These are phyloP conservation scores for Dendrobium chrysotoxum DNA, from an alignment of 106 monocot genomes.

Conservation along the genomic window DNA sequence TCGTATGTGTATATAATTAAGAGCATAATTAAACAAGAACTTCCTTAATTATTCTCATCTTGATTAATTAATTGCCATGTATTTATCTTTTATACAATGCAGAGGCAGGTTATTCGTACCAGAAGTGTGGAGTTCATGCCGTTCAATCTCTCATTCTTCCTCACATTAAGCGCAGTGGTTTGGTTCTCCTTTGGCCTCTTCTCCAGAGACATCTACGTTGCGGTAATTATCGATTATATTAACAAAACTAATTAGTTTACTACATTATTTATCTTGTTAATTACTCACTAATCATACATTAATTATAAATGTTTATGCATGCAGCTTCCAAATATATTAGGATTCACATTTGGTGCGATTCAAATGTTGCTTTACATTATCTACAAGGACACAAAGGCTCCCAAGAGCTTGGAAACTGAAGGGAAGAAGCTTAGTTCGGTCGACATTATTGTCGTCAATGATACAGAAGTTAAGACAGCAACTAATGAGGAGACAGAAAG, in stretches of 20 bases:
- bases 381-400: conserved; percentile 19
- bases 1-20: background rate
- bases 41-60: background rate
- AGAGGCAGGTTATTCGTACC: conserved; percentile 14
- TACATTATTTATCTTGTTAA: too few relatives aligned
- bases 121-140: conserved; percentile 19
- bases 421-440: background rate
- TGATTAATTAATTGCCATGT: too few relatives aligned
- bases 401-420: background rate
- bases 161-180: conserved; percentile 9
- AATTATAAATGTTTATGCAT: too few relatives aligned
- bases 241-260: too few relatives aligned
- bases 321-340: conserved; percentile 56
- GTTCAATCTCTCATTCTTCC: conserved; percentile 14
- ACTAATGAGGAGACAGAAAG: too few relatives aligned
- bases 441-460: too few relatives aligned
- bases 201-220: conserved; percentile 18
- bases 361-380: conserved; percentile 55
- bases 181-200: conserved; percentile 20
- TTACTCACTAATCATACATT: background rate
- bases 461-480: too few relatives aligned
- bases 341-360: conserved; percentile 42
- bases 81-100: background rate
- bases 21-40: background rate
- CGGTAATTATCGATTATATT: conserved; percentile 1